phyloP scores from a whole-genome alignment of 2,329 filamentous ascomycete species.

The Penicillium glabrum region DNA sequence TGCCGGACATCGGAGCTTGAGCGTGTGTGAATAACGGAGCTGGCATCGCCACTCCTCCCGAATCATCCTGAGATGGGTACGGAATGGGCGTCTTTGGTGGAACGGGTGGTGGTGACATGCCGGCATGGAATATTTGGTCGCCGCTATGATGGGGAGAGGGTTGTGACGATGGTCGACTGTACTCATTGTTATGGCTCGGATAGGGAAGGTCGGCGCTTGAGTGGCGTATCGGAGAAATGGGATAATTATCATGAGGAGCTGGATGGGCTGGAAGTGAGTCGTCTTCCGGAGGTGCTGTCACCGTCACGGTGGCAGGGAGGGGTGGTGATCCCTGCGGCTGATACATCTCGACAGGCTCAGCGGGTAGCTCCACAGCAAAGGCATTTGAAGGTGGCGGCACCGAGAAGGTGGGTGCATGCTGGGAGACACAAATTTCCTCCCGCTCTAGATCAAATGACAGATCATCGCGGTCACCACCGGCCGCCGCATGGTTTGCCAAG shows the following conservation, averaged over 20 bases:
- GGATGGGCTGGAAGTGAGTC: conserved; percentile 30
- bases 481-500: conserved; percentile 54
- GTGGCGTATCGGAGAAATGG: conserved; percentile 24
- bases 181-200: conserved; percentile 42
- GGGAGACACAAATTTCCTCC: conserved; percentile 24
- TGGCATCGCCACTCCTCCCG: conserved; percentile 34
- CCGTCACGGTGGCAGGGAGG: conserved; percentile 18
- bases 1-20: conserved; percentile 16
- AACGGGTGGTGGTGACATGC: conserved; percentile 66
- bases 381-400: conserved; percentile 45
- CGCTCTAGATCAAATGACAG: conserved; percentile 29
- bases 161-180: conserved; percentile 30
- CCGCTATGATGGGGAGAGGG: conserved; percentile 37
- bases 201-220: conserved; percentile 29
- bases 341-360: conserved; percentile 44
- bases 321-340: conserved; percentile 18
- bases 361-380: conserved; percentile 60
- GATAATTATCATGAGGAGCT: conserved; percentile 27
- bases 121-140: conserved; percentile 29
- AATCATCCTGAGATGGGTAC: conserved; percentile 41
- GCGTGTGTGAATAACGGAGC: conserved; percentile 34
- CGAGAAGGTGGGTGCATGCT: conserved; percentile 22
- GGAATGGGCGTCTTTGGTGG: conserved; percentile 76
- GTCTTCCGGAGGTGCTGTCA: conserved; percentile 29
- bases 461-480: conserved; percentile 28